Base-by-base conservation (phyloP, 768 basidiomycete species). In the Trametes cingulata region DNA sequence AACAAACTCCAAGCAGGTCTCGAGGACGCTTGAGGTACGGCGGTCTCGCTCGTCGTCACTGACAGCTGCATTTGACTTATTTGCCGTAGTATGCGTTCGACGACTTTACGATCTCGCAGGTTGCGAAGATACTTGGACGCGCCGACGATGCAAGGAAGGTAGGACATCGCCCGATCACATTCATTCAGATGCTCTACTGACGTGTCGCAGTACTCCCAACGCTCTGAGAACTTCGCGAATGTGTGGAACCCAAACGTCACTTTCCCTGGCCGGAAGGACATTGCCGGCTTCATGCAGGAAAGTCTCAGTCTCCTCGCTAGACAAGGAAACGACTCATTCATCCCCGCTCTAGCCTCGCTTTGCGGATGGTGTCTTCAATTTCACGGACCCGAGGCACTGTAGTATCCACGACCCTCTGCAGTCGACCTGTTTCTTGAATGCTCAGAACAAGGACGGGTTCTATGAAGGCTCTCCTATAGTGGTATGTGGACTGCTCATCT, bases 341-440 rank as follows among this genome's bases (percentile, higher is more conserved):
- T 14, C 25, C 6, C 6, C 17, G 24, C 20, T 14, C 2, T 56
- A 87, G 84, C 84, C 80, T 7, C 77, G 80, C 17, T 82, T 81
- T 54, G 76, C 77, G 1, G 78, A 84, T 63, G 85, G 86, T 4
- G 80, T 78, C 0, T 87, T 82, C 72, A 83, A 82, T 66, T 85
- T 79, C 60, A 87, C 86, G 1, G 86, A 87, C 68, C 86, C 86
- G 3, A 74, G 86, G 37, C 85, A 86, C 67, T 87, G 86, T 67
- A 86, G 85, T 65, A 76, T 83, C 41, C 80, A 87, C 58, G 85
- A 86, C 63, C 86, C 85, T 0, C 70, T 71, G 3, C 72, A 77
- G 22, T 77, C 85, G 1, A 85, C 84, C 0, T 87, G 86, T 63
- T 86, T 84, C 73, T 69, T 87, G 58, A 80, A 85, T 61, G 78